Base-by-base conservation (phyloP, 345 rosid species). In the Turritis glabra region DNA sequence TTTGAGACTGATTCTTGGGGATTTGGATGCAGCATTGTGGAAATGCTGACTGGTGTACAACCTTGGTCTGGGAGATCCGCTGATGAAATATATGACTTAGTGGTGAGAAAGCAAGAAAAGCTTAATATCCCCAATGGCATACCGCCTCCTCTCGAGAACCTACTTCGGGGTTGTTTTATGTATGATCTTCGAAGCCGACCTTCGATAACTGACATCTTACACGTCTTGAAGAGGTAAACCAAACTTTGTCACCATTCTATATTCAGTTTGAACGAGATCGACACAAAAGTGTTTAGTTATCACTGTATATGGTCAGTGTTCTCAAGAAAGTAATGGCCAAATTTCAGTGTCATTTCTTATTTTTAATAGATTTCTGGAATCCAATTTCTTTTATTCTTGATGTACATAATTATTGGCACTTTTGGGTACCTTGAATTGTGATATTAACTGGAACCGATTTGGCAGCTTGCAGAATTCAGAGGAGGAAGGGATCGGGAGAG, bases 1-100 rank as follows among this genome's bases (percentile, higher is more conserved):
- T 76, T 87, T 35, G 99, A 95, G 86, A 88, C 93, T 15, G 99
- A 92, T 71, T 85, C 97, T 7, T 95, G 97, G 99, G 99, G 97
- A 55, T 85, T 92, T 74, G 99, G 86, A 5, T 95, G 97, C 87
- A 86, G 93, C 79, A 74, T 95, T 74, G 74, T 95, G 23, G 99
- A 95, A 86, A 95, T 95, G 97, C 79, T 92, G 70, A 95, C 93
- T 13, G 96, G 97, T 64, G 72, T 83, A 77, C 92, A 77, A 76
- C 97, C 97, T 62, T 90, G 97, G 97, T 50, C 61, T 76, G 97
- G 99, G 43, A 87, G 41, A 72, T 77, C 92, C 2, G 85, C 55
- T 8, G 85, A 84, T 52, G 97, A 92, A 78, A 88, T 95, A 69
- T 83, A 78, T 46, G 80, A 82, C 46, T 78, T 80, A 29, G 99